phyloP scores from a whole-genome alignment of 2,329 filamentous ascomycete species.

The Leptographium wingfieldii region DNA sequence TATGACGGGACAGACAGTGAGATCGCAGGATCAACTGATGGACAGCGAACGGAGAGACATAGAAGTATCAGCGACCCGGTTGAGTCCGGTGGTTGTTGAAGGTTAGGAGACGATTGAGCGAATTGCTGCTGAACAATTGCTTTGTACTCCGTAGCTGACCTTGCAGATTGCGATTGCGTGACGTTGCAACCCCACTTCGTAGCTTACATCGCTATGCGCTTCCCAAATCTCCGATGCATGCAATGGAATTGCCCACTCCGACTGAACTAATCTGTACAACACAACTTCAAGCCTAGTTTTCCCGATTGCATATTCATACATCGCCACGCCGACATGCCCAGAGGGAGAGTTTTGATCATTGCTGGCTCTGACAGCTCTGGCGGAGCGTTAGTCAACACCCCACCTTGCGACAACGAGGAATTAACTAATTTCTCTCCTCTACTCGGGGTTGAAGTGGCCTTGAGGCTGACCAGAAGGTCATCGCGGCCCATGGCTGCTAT shows the following conservation, averaged over 20 bases:
- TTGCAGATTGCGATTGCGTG: not conserved
- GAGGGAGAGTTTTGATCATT: slow-evolving; percentile 57
- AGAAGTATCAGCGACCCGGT: slow-evolving; percentile 32
- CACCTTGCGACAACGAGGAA: not conserved
- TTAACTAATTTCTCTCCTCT: not conserved
- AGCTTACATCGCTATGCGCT: not conserved
- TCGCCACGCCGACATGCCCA: slow-evolving; percentile 7
- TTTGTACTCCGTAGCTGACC: not conserved
- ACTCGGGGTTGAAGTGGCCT: slow-evolving; percentile 50
- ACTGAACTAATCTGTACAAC: not conserved
- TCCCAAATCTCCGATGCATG: not conserved
- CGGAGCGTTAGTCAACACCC: slow-evolving; percentile 50
- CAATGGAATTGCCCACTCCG: not conserved
- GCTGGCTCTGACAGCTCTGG: slow-evolving; percentile 86
- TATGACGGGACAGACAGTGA: slow-evolving; percentile 35
- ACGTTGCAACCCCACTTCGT: not conserved
- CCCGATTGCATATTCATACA: not conserved
- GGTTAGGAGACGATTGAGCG: no score
- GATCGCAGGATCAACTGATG: slow-evolving; percentile 40
- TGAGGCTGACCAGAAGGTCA: slow-evolving; percentile 91
- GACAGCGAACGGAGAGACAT: slow-evolving; percentile 43
- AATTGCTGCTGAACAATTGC: not conserved
- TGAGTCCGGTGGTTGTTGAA: not conserved
- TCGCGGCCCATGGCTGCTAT: slow-evolving; percentile 85
- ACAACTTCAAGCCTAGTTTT: not conserved